Evolutionary conservation across 768 basidiomycete species (phyloP).

Genomic region (Rhodotorula kratochvilovae): DNA sequence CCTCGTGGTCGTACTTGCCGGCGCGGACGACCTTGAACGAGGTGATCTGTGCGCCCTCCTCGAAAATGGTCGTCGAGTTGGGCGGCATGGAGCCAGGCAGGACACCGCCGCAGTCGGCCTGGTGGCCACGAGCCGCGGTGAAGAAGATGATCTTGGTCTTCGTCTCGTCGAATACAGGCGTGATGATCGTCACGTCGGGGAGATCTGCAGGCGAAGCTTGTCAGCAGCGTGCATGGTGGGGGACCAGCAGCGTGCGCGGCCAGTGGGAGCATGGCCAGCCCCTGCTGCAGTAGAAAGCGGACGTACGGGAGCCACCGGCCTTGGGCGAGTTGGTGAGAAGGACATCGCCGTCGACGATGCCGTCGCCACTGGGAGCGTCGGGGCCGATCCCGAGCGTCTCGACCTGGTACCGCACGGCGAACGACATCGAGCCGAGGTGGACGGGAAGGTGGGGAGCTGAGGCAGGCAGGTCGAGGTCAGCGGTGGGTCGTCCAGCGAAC

Average conservation of each 20-base stretch:
- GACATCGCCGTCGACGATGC: conserved; percentile 82
- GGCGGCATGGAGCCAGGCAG: conserved; percentile 84
- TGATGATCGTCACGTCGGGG: conserved; percentile 88
- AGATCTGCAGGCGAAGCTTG: conserved; percentile 49
- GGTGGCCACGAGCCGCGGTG: conserved; percentile 67
- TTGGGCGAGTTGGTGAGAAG: conserved; percentile 86
- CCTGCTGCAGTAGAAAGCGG: too few species aligned
- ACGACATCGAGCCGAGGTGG: conserved; percentile 42
- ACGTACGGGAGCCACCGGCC: conserved; percentile 56
- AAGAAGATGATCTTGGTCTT: conserved; percentile 50
- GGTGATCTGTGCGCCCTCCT: conserved; percentile 87
- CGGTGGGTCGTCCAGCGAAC: neutral
- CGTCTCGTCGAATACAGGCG: conserved; percentile 69
- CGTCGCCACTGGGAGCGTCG: conserved; percentile 49
- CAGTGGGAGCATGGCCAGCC: too few species aligned
- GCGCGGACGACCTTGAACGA: conserved; percentile 84
- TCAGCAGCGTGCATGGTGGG: too few species aligned
- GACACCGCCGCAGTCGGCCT: conserved; percentile 82
- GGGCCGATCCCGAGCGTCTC: conserved; percentile 15
- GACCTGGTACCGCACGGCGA: conserved; percentile 46
- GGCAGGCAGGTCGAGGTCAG: neutral
- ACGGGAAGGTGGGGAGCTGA: conserved; percentile 37
- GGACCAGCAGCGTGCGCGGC: too few species aligned
- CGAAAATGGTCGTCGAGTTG: conserved; percentile 79
- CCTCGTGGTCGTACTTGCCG: conserved; percentile 72